Base-by-base conservation (phyloP, 164 flowering plant species). In the Houttuynia cordata region DNA sequence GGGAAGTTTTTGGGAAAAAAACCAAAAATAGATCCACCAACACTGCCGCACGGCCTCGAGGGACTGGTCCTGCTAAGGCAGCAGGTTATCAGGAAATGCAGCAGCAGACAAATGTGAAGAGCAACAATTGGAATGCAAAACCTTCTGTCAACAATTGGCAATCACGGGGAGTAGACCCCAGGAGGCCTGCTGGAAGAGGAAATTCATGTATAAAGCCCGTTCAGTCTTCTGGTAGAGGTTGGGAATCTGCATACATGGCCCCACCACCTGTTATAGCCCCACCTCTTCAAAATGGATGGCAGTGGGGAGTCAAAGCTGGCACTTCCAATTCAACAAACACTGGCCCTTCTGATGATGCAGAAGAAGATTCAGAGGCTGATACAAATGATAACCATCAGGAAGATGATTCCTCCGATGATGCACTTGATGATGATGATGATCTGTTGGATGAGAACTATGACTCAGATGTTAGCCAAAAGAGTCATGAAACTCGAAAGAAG, bases 251-350 rank as follows among this genome's bases (percentile, higher is more conserved):
- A 14, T 58, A 70, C 47, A 62, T 60, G 50, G 71, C 73, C 0
- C 71, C 81, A 18, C 68, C 75, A 55, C 7, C 60, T 8, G 9
- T 74, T 52, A 67, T 79, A 58, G 67, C 75, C 21, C 84, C 91
- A 7, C 88, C 95, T 40, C 68, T 84, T 57, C 74, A 78, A 69
- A 67, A 79, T 68, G 98, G 95, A 3, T 79, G 87, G 91, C 74
- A 80, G 22, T 84, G 93, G 89, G 23, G 66, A 24, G 17, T 76
- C 8, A 71, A 82, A 53, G 58, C 80, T 60, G 74, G 78, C 62
- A 8, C 77, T 1, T 40, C 61, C 10, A 56, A 34, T 45, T 59
- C 40, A 15, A 8, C 47, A 51, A 70, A 51, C 17, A 21, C 61
- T 19, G 65, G 25, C 49, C 50, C 61, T 57, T 56, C 62, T n/a